Evolutionary conservation across 2,329 filamentous ascomycete genomes (phyloP), one percentile per base, ranked within the genome.

Genomic region (Xylaria digitata): DNA sequence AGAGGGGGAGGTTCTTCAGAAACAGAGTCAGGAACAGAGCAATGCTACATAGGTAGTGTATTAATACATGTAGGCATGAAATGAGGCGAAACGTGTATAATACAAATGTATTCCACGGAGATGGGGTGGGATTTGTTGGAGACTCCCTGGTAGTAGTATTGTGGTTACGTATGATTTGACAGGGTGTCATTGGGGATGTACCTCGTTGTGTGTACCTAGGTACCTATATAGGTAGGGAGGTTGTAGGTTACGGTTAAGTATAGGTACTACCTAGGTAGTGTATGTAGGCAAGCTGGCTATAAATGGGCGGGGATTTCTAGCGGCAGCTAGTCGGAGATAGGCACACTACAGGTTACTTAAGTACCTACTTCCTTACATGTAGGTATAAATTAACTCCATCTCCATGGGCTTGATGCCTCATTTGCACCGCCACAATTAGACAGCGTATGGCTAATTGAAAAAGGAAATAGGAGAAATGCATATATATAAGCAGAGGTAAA

Each of bases 301-400:
- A 26, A 26, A 26, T 26, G 5, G 26, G 26, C 26, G 26, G 26
- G 26, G 26, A 26, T 26, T 26, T 26, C 26, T 43, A 61, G 63
- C 49, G 42, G 56, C 52, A 56, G 23, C 52, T 13, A 62, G 59
- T 55, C 30, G 42, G 50, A 53, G 59, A 49, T 49, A 30, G 26
- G 13, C n/a, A n/a, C n/a, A n/a, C n/a, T 17, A 52, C 32, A 26
- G 26, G 26, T 26, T 26, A 26, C 26, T 26, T 26, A 26, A 5
- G 26, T 26, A 26, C 26, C 3, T 26, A 26, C 26, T 26, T 26
- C 26, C 26, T 26, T 26, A 26, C 3, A 5, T 26, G 5, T 26
- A 26, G 3, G 26, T 26, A 26, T 26, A 26, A 5, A 5, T 26
- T 26, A 5, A 26, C 26, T 26, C 26, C 26, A 26, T 26, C 26